Evolutionary conservation across 2,329 filamentous ascomycete species (phyloP).

Genomic region (Metarhizium album): DNA sequence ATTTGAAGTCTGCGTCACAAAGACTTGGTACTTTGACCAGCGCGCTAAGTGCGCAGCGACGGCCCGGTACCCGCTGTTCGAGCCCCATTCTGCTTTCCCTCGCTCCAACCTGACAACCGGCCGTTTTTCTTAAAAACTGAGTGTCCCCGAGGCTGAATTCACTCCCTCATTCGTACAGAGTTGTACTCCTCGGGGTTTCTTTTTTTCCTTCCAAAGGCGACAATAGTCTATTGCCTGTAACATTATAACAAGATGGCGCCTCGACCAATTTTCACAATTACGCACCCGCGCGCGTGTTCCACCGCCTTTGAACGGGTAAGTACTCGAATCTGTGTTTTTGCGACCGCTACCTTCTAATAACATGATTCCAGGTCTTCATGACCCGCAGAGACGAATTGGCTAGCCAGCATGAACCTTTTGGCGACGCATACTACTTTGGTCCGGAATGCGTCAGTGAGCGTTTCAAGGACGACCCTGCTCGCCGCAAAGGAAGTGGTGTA

Average conservation of each 20-base stretch:
- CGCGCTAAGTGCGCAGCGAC: neutral
- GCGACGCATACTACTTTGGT: slow-evolving; percentile 92
- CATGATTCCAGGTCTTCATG: slow-evolving; percentile 72
- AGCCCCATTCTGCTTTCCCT: neutral
- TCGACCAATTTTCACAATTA: slow-evolving; percentile 72
- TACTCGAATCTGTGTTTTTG: slow-evolving; percentile 9
- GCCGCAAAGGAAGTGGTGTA: slow-evolving; percentile 53
- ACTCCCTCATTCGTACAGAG: neutral
- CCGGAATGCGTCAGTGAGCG: slow-evolving; percentile 75
- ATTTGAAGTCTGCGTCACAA: neutral
- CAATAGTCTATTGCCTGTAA: neutral
- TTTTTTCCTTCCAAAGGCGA: neutral
- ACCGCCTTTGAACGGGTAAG: slow-evolving; percentile 91
- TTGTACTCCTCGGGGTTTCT: neutral
- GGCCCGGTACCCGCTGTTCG: neutral
- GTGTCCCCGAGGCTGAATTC: neutral
- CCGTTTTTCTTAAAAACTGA: neutral
- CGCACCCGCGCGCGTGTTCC: slow-evolving; percentile 89
- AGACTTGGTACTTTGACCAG: neutral
- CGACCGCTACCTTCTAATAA: neutral
- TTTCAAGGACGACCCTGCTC: slow-evolving; percentile 57
- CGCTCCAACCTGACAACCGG: neutral
- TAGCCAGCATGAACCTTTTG: slow-evolving; percentile 92
- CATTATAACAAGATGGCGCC: slow-evolving; percentile 3
- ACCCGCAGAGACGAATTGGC: slow-evolving; percentile 71